Evolutionary conservation across 225 moss, liverwort and hornwort species (phyloP), one percentile per base, ranked within the genome.

Genomic region (Pleurozium schreberi): DNA sequence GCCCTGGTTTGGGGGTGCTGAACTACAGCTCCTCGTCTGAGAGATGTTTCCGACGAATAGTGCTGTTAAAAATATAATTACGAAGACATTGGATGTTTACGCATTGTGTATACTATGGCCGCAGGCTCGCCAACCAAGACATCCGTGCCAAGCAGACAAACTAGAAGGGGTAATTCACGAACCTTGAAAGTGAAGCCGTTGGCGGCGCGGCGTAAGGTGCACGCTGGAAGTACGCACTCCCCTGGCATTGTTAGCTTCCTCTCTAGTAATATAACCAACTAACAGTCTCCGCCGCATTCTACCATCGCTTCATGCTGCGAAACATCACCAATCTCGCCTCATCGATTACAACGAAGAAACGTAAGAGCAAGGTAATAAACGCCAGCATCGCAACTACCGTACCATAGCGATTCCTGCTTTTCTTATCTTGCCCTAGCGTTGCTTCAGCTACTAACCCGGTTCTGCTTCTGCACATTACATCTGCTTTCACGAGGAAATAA

Each of bases 381-480:
- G 25, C 53, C 85, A 34, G 75, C 18, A 21, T 52, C 4, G 42
- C 59, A 28, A 40, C 26, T 40, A 58, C 58, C 27, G 58, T 58
- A 30, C 42, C 80, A 27, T 19, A 42, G 30, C 30, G 80, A 80
- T 80, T 59, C 59, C 42, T 80, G 80, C 18, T 58, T 58, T 73
- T 23, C 15, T 43, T 59, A 60, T 71, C 43, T 59, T 59, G 42
- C 58, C 59, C 59, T 73, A 34, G 45, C 34, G 36, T 34, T 85
- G 45, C 59, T 45, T 23, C 60, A 25, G 43, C 28, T 22, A 45
- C 83, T 79, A 55, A 71, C 86, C 93, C 94, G 36, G 92, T 92
- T 84, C 93, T 90, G 68, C 91, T 95, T 53, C 93, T 93, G 60
- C 89, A 92, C 40, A 92, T 95, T 57, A 97, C 90, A 87, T 95